These are phyloP conservation scores for Spongiforma sp. DNA, from an alignment of 1,284 basidiomycete species.

Conservation along the genomic window DNA sequence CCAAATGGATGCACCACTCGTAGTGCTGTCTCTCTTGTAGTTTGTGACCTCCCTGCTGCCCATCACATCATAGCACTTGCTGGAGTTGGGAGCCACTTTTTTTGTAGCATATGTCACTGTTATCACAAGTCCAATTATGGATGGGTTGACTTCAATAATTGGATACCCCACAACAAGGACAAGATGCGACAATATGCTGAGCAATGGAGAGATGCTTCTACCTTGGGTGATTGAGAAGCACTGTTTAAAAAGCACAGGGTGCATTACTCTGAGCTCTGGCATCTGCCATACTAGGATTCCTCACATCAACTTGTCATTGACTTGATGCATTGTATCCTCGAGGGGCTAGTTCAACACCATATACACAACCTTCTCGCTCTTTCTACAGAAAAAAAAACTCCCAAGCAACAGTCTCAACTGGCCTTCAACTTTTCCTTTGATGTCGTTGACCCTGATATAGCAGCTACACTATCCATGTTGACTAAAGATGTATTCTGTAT, in stretches of 20 bases:
- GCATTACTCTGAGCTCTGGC: conserved; percentile 16
- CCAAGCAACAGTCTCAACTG: not conserved
- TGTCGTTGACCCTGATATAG: not conserved
- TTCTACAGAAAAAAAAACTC: not conserved
- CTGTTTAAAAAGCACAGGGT: conserved; percentile 22
- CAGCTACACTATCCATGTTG: not conserved
- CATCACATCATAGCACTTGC: not conserved
- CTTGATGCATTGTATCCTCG: conserved; percentile 23
- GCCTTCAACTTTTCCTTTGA: not conserved
- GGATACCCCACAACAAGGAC: conserved; percentile 12
- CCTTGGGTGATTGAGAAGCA: not conserved
- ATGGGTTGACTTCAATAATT: conserved; percentile 10
- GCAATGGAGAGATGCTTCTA: conserved; percentile 16
- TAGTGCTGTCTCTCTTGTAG: not conserved
- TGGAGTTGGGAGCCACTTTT: not conserved
- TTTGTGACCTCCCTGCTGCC: not conserved
- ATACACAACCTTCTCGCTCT: not conserved
- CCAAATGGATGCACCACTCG: not conserved
- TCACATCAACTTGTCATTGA: conserved; percentile 18
- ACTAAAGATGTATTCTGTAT: not conserved
- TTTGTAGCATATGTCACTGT: not conserved
- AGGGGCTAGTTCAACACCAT: conserved; percentile 16
- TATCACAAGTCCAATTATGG: not conserved
- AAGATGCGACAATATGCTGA: conserved; percentile 1
- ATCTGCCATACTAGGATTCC: conserved; percentile 26